phyloP scores from a whole-genome alignment of 2,329 filamentous ascomycete genomes.

The Pseudovirgaria hyperparasitica region DNA sequence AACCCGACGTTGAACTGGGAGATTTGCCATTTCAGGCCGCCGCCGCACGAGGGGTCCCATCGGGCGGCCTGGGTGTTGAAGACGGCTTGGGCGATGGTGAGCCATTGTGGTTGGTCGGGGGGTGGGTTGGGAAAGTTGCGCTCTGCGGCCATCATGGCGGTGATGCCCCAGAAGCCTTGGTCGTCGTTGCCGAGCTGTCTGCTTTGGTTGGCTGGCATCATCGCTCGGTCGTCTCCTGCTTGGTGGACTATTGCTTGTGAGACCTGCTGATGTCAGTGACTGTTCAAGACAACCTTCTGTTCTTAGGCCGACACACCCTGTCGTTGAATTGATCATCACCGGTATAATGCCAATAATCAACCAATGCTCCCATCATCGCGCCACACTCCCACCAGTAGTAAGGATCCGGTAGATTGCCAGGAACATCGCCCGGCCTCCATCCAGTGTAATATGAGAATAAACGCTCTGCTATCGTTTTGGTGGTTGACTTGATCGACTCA shows the following conservation, averaged over 20 bases:
- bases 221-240: neutral
- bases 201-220: conserved; percentile 23
- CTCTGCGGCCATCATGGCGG: conserved; percentile 44
- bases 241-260: conserved; percentile 2
- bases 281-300: conserved; percentile 13
- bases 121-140: conserved; percentile 31
- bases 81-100: conserved; percentile 29
- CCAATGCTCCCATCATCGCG: conserved; percentile 54
- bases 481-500: conserved; percentile 35
- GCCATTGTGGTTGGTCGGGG: conserved; percentile 27
- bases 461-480: conserved; percentile 30
- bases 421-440: conserved; percentile 35
- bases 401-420: conserved; percentile 38
- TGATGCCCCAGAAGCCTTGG: conserved; percentile 45
- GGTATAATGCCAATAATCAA: conserved; percentile 81
- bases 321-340: conserved; percentile 60
- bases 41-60: conserved; percentile 20
- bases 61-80: conserved; percentile 24
- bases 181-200: conserved; percentile 40
- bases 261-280: neutral
- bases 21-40: conserved; percentile 26
- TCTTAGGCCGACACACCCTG: conserved; percentile 26
- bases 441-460: conserved; percentile 42
- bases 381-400: conserved; percentile 61
- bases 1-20: conserved; percentile 21